Conservation (phyloP, 179 eudicot genomes). For the Camellia oleifera region DNA sequence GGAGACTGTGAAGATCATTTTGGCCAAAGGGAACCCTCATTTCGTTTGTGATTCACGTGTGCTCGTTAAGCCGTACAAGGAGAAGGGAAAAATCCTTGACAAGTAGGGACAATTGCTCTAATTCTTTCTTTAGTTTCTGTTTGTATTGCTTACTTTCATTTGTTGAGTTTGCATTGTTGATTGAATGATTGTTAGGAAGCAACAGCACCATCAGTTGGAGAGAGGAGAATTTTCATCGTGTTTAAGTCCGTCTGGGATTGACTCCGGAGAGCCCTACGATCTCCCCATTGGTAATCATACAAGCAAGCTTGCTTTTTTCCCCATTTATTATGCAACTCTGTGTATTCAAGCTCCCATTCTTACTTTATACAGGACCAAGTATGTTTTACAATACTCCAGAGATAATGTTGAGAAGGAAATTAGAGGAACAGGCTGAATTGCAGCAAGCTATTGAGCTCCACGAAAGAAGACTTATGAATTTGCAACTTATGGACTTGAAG, state of each 20-base stretch:
- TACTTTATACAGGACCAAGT: slow-evolving; percentile 47
- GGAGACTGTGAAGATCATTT: slow-evolving; percentile 74
- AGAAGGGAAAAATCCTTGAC: slow-evolving; percentile 80
- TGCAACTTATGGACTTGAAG: slow-evolving; percentile 67
- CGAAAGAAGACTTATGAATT: slow-evolving; percentile 70
- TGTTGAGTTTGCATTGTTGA: slow-evolving; percentile 1
- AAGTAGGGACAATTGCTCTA: slow-evolving; percentile 39
- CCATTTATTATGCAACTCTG: not conserved
- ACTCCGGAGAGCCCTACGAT: slow-evolving; percentile 53
- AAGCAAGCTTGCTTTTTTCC: not conserved
- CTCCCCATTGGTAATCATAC: slow-evolving; percentile 48
- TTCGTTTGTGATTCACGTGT: slow-evolving; percentile 89
- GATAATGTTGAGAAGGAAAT: slow-evolving; percentile 58
- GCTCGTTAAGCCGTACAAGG: slow-evolving; percentile 95
- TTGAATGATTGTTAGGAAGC: slow-evolving; percentile 48
- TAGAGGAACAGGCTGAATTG: slow-evolving; percentile 70
- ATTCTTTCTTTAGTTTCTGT: not conserved
- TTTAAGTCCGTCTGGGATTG: slow-evolving; percentile 66
- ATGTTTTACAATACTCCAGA: slow-evolving; percentile 53
- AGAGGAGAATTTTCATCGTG: slow-evolving; percentile 54
- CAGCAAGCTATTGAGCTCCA: slow-evolving; percentile 77
- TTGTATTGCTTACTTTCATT: not conserved
- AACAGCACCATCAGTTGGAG: slow-evolving; percentile 54
- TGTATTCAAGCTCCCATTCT: not conserved
- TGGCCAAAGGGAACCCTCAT: slow-evolving; percentile 90